Conservation (phyloP, 2,329 filamentous ascomycete genomes). For the Exophiala sideris region DNA sequence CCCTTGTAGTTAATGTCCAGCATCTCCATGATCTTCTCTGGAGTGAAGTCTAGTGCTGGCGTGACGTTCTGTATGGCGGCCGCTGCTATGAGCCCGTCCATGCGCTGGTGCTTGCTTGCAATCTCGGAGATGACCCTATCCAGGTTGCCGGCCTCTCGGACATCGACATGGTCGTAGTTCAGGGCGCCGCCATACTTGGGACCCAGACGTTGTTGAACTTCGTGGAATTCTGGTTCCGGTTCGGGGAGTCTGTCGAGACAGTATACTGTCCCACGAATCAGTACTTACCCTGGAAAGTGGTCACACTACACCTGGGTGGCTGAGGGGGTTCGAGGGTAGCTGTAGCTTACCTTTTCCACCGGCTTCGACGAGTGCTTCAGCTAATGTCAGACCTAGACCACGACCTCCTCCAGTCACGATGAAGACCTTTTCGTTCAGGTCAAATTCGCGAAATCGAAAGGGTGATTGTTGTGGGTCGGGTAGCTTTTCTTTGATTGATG, state of each 20-base stretch:
- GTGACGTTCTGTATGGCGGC: slow-evolving; percentile 44
- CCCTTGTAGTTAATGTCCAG: slow-evolving; percentile 33
- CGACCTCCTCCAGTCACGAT: slow-evolving; percentile 44
- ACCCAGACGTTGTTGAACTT: slow-evolving; percentile 37
- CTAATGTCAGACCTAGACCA: slow-evolving; percentile 45
- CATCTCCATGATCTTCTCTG: slow-evolving; percentile 37
- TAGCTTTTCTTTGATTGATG: slow-evolving; percentile 19
- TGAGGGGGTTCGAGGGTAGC: no score
- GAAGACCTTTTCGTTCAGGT: slow-evolving; percentile 41
- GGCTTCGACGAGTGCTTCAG: slow-evolving; percentile 47
- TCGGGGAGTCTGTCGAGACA: slow-evolving; percentile 46
- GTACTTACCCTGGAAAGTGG: no score
- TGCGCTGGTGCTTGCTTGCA: slow-evolving; percentile 34
- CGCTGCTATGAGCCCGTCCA: slow-evolving; percentile 43
- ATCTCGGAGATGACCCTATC: slow-evolving; percentile 37
- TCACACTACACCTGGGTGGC: no score
- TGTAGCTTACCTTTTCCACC: slow-evolving; percentile 44
- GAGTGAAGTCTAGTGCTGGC: slow-evolving; percentile 40
- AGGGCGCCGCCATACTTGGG: slow-evolving; percentile 39
- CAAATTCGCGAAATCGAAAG: slow-evolving; percentile 42
- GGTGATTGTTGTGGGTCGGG: slow-evolving; percentile 19
- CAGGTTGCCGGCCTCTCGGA: slow-evolving; percentile 33
- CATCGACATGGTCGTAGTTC: slow-evolving; percentile 48
- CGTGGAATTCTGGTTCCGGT: slow-evolving; percentile 44
- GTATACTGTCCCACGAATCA: slow-evolving; percentile 37